Base-by-base conservation (phyloP, 306 rosid species). In the Arachis stenosperma region DNA sequence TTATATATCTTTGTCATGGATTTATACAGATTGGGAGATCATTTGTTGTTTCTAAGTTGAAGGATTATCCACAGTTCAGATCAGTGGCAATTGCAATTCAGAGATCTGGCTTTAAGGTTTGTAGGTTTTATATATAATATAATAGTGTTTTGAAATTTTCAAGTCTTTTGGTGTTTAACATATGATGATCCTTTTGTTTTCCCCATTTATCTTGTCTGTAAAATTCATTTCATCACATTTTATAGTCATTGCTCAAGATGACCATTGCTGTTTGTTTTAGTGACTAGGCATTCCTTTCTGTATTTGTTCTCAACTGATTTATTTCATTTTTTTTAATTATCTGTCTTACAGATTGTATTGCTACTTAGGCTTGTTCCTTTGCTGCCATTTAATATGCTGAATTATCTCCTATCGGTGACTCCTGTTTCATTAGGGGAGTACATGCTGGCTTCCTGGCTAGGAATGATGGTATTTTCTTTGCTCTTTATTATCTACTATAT, bases 331-430 rank as follows among this genome's bases (percentile, higher is more conserved):
- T 3, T 48, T n/a, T 50, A 46, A 27, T 68, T 70, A 33, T 55
- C 14, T 73, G 2, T 76, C 55, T 40, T 54, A 44, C 98, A 93
- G 98, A 93, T 93, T 65, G 96, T 93, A 55, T 75, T 93, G 48
- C 86, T 93, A 74, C 97, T 93, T 61, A 96, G 97, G 71, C 96
- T 93, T 77, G 98, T 91, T 79, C 98, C 98, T n/a, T 78, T 93
- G 17, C 94, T 93, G 36, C 98, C 98, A 29, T 93, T 93, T 63
- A 93, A 73, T 88, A 88, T 93, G 92, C 70, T 91, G 79, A 93
- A 93, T 79, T 93, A 93, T 84, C 92, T 93, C 14, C 78, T 93
- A 42, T 88, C 97, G 15, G 98, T 93, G 75, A 93, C 98, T 67
- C 97, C 97, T 71, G 92, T 93, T 86, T 81, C 97, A 48, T 6